phyloP scores from a whole-genome alignment of 345 rosid species.

The Gossypium ekmanianum region DNA sequence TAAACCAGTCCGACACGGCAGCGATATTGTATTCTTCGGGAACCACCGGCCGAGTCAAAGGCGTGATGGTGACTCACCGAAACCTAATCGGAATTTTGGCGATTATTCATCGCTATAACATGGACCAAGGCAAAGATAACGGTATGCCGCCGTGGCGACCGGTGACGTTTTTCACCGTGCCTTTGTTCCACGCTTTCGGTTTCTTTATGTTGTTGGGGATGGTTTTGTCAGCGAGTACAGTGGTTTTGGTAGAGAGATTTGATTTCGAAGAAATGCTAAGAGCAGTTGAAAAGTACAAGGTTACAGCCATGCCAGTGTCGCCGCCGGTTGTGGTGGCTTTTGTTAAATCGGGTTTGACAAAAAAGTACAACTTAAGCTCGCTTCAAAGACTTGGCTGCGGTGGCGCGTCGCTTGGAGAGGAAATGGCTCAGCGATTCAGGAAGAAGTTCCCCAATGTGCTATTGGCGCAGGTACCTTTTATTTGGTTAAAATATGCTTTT shows the following conservation, averaged over 20 bases:
- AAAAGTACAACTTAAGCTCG: slow-evolving; percentile 60
- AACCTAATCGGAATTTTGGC: slow-evolving; percentile 59
- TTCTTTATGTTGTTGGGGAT: slow-evolving; percentile 41
- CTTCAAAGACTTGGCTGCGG: slow-evolving; percentile 54
- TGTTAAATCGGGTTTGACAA: slow-evolving; percentile 59
- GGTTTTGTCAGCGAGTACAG: slow-evolving; percentile 37
- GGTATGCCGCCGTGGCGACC: slow-evolving; percentile 26
- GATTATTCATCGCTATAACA: slow-evolving; percentile 25
- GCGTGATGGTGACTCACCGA: slow-evolving; percentile 62
- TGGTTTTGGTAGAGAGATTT: slow-evolving; percentile 50
- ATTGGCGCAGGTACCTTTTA: slow-evolving; percentile 47
- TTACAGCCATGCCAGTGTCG: slow-evolving; percentile 66
- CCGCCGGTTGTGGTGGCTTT: slow-evolving; percentile 75
- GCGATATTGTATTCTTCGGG: slow-evolving; percentile 83
- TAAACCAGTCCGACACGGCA: slow-evolving; percentile 57
- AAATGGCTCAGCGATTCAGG: slow-evolving; percentile 52
- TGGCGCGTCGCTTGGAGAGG: slow-evolving; percentile 80
- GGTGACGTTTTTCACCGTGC: slow-evolving; percentile 48
- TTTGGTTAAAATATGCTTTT: neutral
- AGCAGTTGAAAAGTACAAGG: slow-evolving; percentile 54
- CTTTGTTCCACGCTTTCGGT: slow-evolving; percentile 53
- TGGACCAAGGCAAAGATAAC: neutral
- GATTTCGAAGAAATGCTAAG: slow-evolving; percentile 48
- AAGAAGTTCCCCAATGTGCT: slow-evolving; percentile 64
- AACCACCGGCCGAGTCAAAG: slow-evolving; percentile 77